Evolutionary conservation across 2,329 filamentous ascomycete genomes (phyloP).

Genomic region (Thelonectria blattea): DNA sequence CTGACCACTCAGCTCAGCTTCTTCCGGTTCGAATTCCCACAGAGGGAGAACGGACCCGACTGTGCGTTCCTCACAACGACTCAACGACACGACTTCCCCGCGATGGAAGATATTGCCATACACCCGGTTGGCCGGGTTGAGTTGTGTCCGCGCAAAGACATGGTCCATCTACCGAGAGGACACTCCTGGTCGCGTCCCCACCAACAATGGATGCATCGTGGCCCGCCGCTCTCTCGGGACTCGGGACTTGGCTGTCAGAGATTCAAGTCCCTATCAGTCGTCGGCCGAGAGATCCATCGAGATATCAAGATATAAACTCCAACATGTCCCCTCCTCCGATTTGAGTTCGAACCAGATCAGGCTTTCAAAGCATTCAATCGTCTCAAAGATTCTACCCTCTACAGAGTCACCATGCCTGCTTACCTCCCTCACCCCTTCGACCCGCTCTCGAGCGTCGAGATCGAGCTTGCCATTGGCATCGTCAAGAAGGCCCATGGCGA

Average conservation of each 20-base stretch:
- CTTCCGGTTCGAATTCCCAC: slow-evolving; percentile 21
- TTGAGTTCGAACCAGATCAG: neutral
- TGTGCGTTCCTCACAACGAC: neutral
- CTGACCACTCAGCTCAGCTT: slow-evolving; percentile 15
- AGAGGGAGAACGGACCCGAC: slow-evolving; percentile 16
- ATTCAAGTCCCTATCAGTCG: slow-evolving; percentile 3
- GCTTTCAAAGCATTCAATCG: slow-evolving; percentile 6
- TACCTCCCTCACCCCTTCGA: slow-evolving; percentile 37
- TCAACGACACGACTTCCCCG: slow-evolving; percentile 4
- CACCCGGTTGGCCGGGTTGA: slow-evolving; percentile 9
- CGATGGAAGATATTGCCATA: slow-evolving; percentile 5
- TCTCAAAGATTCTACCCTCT: slow-evolving; percentile 7
- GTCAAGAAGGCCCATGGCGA: slow-evolving; percentile 73
- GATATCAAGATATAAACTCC: slow-evolving; percentile 18
- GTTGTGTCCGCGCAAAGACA: neutral
- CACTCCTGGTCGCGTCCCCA: neutral
- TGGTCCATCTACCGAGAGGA: slow-evolving; percentile 8
- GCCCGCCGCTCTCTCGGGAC: neutral
- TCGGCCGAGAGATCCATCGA: slow-evolving; percentile 5
- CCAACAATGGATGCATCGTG: neutral
- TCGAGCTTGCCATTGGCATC: slow-evolving; percentile 71
- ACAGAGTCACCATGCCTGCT: slow-evolving; percentile 14
- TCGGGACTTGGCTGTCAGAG: neutral
- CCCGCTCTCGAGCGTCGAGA: slow-evolving; percentile 61
- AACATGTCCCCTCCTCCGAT: neutral